These are phyloP conservation scores for Aspergillus affinis DNA, from an alignment of 495 filamentous ascomycete species.

Conservation along the genomic window DNA sequence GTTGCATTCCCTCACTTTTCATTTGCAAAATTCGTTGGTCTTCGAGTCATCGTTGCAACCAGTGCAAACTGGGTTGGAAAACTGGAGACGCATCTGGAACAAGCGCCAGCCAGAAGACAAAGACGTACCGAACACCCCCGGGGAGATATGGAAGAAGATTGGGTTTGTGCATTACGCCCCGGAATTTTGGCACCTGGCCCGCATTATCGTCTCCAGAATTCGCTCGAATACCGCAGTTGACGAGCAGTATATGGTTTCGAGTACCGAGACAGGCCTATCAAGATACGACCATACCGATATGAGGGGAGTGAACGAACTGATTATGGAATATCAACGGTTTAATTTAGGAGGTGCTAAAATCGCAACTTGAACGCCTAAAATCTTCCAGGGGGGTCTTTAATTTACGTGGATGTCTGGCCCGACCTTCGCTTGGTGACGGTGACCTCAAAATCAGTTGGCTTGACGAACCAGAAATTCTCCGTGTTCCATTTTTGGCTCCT, in stretches of 20 bases:
- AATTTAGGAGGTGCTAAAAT: constrained; percentile 16
- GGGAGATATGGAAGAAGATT: constrained; percentile 29
- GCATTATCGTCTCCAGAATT: constrained; percentile 24
- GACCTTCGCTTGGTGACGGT: constrained; percentile 14
- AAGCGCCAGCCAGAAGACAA: constrained; percentile 24
- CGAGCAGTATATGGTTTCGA: constrained; percentile 6
- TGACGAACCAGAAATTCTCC: constrained; percentile 50
- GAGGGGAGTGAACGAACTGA: constrained; percentile 31
- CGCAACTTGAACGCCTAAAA: background rate
- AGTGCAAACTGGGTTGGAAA: constrained; percentile 28
- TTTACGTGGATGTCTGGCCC: background rate
- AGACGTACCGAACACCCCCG: constrained; percentile 18
- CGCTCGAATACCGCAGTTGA: constrained; percentile 4
- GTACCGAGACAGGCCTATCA: background rate
- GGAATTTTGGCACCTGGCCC: constrained; percentile 33
- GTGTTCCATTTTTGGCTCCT: constrained; percentile 36
- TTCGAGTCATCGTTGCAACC: constrained; percentile 29
- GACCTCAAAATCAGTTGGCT: constrained; percentile 40
- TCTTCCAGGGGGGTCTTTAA: background rate
- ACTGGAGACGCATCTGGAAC: constrained; percentile 30
- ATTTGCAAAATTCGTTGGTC: constrained; percentile 30
- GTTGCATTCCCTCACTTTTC: constrained; percentile 31
- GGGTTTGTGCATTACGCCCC: constrained; percentile 27
- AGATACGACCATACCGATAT: constrained; percentile 33
- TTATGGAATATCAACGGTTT: constrained; percentile 31